Conservation (phyloP, 768 basidiomycete species). For the Rhodosporidiobolus odoratus region DNA sequence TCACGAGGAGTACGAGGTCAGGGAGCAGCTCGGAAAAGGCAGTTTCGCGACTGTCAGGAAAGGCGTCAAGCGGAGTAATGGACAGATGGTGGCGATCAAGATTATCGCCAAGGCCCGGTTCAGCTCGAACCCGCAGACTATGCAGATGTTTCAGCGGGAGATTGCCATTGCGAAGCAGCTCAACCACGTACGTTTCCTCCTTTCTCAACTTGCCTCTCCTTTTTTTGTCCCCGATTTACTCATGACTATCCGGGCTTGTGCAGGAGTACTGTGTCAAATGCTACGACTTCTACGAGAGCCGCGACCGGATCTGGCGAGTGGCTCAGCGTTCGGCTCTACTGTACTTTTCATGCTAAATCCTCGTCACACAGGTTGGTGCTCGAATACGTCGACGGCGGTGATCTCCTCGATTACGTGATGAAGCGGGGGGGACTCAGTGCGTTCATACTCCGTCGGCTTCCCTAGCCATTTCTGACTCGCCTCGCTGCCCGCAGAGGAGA, state of each 20-base stretch:
- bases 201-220: background rate
- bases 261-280: constrained; percentile 41
- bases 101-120: constrained; percentile 54
- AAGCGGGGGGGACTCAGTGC: constrained; percentile 57
- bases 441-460: constrained; percentile 39
- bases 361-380: constrained; percentile 55
- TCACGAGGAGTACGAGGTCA: constrained; percentile 48
- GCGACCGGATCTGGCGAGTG: constrained; percentile 45
- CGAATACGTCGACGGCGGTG: constrained; percentile 81
- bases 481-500: constrained; percentile 45
- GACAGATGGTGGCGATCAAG: constrained; percentile 78
- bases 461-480: constrained; percentile 9
- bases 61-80: constrained; percentile 65
- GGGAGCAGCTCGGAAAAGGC: constrained; percentile 65
- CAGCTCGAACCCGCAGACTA: constrained; percentile 31
- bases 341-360: background rate
- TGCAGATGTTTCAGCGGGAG: constrained; percentile 59
- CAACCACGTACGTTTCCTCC: constrained; percentile 53
- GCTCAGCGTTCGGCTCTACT: constrained; percentile 25
- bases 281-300: constrained; percentile 41
- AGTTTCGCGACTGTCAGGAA: constrained; percentile 86
- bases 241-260: background rate
- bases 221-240: background rate
- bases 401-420: constrained; percentile 60
- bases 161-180: constrained; percentile 71